Evolutionary conservation across 2,329 filamentous ascomycete genomes (phyloP).

Genomic region (Xenoacremonium recifei): DNA sequence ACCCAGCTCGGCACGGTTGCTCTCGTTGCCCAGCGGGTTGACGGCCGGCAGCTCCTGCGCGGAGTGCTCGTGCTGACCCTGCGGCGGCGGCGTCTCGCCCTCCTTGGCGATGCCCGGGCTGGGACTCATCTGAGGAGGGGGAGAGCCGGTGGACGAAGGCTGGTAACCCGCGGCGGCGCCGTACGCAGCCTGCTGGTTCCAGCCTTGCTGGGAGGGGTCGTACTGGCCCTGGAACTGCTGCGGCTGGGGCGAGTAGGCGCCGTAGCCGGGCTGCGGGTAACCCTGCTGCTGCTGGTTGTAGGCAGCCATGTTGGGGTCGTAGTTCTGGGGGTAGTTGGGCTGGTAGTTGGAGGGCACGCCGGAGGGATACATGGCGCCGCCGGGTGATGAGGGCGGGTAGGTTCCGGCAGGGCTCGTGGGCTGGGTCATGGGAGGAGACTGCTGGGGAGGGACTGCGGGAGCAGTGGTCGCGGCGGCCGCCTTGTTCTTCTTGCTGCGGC

Average conservation of each 20-base stretch:
- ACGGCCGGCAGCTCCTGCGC: constrained; percentile 28
- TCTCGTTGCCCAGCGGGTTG: constrained; percentile 28
- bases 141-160: constrained; percentile 19
- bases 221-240: constrained; percentile 17
- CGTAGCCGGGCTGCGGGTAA: constrained; percentile 16
- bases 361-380: constrained; percentile 22
- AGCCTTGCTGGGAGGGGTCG: constrained; percentile 17
- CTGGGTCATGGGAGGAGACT: constrained; percentile 19
- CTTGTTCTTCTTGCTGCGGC: constrained; percentile 33
- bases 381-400: constrained; percentile 20
- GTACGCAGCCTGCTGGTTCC: constrained; percentile 21
- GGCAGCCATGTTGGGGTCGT: constrained; percentile 21
- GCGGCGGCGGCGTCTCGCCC: constrained; percentile 7
- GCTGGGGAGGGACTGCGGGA: not conserved
- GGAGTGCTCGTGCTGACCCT: constrained; percentile 9
- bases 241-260: constrained; percentile 15
- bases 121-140: constrained; percentile 29
- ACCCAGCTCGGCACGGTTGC: constrained; percentile 33
- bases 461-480: constrained; percentile 9
- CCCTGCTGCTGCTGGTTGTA: constrained; percentile 20
- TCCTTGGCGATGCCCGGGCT: constrained; percentile 26
- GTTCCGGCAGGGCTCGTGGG: constrained; percentile 19
- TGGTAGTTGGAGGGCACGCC: constrained; percentile 26
- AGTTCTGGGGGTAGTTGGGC: constrained; percentile 22
- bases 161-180: constrained; percentile 19